Conservation (phyloP, 495 filamentous ascomycete genomes). For the Hypoxylon fuscum region DNA sequence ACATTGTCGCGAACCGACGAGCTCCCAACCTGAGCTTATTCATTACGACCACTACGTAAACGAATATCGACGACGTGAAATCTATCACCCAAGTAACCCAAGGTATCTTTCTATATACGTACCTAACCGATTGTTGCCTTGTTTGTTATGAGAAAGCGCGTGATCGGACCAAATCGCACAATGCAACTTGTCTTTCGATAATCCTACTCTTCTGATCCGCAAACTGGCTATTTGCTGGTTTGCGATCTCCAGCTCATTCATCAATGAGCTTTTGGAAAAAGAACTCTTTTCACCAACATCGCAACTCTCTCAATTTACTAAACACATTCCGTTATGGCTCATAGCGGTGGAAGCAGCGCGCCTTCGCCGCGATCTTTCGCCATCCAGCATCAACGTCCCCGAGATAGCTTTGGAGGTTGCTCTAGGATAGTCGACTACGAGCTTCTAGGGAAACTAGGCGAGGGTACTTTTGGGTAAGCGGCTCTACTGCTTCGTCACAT, state of each 20-base stretch:
- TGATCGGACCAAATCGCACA: constrained; percentile 4
- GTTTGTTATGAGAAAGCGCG: too few species aligned
- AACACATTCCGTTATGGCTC: constrained; percentile 39
- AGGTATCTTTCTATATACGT: not conserved
- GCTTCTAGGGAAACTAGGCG: constrained; percentile 88
- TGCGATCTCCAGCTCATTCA: constrained; percentile 13
- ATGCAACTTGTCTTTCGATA: constrained; percentile 16
- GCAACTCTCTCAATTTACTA: constrained; percentile 39
- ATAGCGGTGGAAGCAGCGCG: constrained; percentile 36
- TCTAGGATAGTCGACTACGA: constrained; percentile 90
- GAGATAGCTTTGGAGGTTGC: constrained; percentile 77
- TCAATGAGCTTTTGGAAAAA: constrained; percentile 1
- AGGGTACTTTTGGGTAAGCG: constrained; percentile 92
- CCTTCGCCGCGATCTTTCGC: constrained; percentile 57
- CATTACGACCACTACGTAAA: not conserved
- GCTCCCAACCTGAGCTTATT: too few species aligned
- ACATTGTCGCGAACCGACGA: too few species aligned
- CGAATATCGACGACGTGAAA: not conserved
- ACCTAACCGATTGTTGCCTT: too few species aligned
- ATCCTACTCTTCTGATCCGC: constrained; percentile 5
- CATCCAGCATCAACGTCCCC: constrained; percentile 53
- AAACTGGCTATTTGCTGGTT: constrained; percentile 18
- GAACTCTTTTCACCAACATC: not conserved
- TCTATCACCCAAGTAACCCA: not conserved
- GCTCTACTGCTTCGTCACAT: not conserved